A percentile compares a stretch with the other conserved stretches of the same genome.
Conservation (phyloP, 345 rosid species). For the Rhizophora mangle region DNA sequence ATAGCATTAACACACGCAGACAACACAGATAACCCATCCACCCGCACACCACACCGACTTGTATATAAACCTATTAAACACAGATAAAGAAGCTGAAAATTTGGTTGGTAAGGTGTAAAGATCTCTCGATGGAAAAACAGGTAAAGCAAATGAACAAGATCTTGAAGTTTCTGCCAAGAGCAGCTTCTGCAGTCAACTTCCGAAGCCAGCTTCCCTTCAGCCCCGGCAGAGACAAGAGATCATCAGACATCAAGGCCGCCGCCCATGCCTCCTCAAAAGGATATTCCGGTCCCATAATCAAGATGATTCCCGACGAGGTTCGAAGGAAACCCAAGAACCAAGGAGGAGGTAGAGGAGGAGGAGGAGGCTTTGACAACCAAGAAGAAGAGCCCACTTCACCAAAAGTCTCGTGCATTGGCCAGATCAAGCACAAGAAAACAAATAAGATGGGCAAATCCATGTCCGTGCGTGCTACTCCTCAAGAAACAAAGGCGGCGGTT, state of each 20-base stretch:
- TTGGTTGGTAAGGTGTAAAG: background rate
- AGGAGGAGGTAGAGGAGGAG: constrained; percentile 9
- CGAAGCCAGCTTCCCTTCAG: constrained; percentile 54
- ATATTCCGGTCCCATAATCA: constrained; percentile 55
- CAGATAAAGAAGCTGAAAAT: background rate
- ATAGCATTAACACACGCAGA: no score
- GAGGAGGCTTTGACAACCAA: constrained; percentile 25
- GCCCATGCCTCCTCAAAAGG: constrained; percentile 28
- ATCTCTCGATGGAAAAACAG: constrained; percentile 35
- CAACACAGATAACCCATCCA: no score
- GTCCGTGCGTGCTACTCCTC: constrained; percentile 10
- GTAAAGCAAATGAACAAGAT: constrained; percentile 38
- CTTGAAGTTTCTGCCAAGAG: constrained; percentile 58
- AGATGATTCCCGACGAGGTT: constrained; percentile 61
- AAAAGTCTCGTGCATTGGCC: constrained; percentile 88
- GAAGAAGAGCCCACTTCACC: constrained; percentile 78
- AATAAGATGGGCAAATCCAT: constrained; percentile 5
- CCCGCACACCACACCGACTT: background rate
- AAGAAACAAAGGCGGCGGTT: constrained; percentile 16
- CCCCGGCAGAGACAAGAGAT: constrained; percentile 51
- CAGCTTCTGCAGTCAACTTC: constrained; percentile 46
- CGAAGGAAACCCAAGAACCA: constrained; percentile 39
- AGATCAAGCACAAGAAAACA: constrained; percentile 63
- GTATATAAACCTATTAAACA: background rate
- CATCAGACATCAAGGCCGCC: constrained; percentile 29